Conservation (phyloP, 2,329 filamentous ascomycete genomes). For the Plectosphaerella plurivora region DNA sequence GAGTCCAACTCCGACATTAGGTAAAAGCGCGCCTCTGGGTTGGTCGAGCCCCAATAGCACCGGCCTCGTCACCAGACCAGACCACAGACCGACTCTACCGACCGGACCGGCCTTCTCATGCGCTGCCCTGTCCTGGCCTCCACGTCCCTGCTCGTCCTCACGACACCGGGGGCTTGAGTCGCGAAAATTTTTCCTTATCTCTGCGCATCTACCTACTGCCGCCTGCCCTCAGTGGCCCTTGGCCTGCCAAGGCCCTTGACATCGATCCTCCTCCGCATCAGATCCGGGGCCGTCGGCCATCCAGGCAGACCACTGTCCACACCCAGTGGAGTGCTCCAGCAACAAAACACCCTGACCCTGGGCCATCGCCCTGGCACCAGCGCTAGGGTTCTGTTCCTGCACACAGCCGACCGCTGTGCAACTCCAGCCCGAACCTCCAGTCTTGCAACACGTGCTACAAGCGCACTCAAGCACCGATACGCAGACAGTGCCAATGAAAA, state of each 20-base stretch:
- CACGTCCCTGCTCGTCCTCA: neutral
- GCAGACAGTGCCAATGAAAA: too few species aligned
- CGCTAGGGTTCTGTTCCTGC: too few species aligned
- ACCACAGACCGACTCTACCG: too few species aligned
- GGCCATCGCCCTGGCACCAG: too few species aligned
- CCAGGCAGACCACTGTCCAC: too few species aligned
- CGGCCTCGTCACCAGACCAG: too few species aligned
- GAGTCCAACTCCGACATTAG: neutral
- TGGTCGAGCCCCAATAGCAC: neutral
- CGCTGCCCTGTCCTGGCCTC: conserved; percentile 5
- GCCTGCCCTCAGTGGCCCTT: neutral
- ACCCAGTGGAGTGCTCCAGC: too few species aligned
- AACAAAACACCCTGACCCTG: too few species aligned
- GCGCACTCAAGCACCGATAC: too few species aligned
- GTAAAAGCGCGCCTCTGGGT: neutral
- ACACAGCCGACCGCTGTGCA: too few species aligned
- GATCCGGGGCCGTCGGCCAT: neutral
- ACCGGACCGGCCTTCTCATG: neutral
- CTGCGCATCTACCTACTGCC: neutral
- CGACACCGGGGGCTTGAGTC: neutral
- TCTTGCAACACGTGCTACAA: too few species aligned
- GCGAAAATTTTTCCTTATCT: conserved; percentile 14
- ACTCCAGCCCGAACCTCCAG: too few species aligned
- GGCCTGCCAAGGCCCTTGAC: neutral
- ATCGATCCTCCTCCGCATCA: neutral